phyloP scores from a whole-genome alignment of 129 eudicot species.

The Flaveria trinervia region DNA sequence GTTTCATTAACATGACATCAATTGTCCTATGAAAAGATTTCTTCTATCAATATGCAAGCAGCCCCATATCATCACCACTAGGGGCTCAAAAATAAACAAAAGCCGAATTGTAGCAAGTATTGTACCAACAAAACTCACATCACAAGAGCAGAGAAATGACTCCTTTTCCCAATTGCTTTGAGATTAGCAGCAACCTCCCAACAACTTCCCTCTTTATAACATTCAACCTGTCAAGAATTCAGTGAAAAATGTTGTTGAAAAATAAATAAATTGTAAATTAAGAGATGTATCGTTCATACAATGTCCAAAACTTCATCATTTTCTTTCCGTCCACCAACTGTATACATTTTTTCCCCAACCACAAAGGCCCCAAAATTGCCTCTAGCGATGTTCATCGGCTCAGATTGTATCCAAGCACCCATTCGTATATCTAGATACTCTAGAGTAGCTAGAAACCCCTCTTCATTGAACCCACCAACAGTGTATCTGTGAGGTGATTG shows the following conservation, averaged over 20 bases:
- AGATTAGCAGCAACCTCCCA: constrained; percentile 50
- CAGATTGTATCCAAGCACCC: constrained; percentile 57
- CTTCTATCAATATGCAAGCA: constrained; percentile 16
- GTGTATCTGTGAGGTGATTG: constrained; percentile 53
- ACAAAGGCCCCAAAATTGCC: constrained; percentile 52
- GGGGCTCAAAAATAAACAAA: constrained; percentile 4
- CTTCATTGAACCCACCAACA: constrained; percentile 69
- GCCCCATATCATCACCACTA: neutral
- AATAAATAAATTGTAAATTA: neutral
- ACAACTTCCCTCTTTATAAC: constrained; percentile 56
- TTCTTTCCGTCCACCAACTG: constrained; percentile 52
- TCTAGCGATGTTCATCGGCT: constrained; percentile 56
- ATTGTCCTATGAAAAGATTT: neutral
- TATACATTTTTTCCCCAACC: constrained; percentile 41
- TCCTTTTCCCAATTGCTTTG: constrained; percentile 58
- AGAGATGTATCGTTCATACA: constrained; percentile 29
- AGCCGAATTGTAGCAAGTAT: neutral
- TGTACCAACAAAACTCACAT: constrained; percentile 31
- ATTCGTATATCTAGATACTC: constrained; percentile 65
- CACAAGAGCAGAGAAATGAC: constrained; percentile 57
- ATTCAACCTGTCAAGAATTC: constrained; percentile 60
- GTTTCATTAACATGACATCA: constrained; percentile 16
- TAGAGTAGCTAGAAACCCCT: constrained; percentile 42
- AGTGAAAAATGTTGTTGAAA: neutral
- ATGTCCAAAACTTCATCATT: constrained; percentile 32